Evolutionary conservation across 179 eudicot genomes (phyloP), one percentile per base, ranked within the genome.

Genomic region (Carnegiea gigantea): DNA sequence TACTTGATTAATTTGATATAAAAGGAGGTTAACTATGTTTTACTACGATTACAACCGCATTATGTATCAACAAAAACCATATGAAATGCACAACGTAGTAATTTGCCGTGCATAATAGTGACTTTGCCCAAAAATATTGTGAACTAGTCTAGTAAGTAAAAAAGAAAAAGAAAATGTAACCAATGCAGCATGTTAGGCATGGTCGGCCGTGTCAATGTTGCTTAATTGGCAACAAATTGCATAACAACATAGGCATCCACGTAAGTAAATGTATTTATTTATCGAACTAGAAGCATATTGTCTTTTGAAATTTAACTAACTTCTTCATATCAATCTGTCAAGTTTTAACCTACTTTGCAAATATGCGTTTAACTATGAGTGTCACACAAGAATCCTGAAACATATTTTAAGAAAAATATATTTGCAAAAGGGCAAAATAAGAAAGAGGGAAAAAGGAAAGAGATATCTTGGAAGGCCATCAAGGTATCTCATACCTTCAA

Each of bases 401-500:
- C 30, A 62, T 51, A 51, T 51, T 5, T 21, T n/a, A n/a, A 8
- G 0, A 21, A n/a, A 62, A n/a, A 62, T 59, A 17, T 18, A 59
- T 59, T 4, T 6, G 70, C 20, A 28, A 67, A 28, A 28, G 18
- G 71, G n/a, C n/a, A 6, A 67, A 26, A 28, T 28, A 26, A 67
- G 28, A 67, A 24, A 67, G 38, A 28, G 38, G 18, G 6, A 13
- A 67, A 67, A 67, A 17, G n/a, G 38, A 67, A 28, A 67, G 71
- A 67, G 28, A 67, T 28, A 67, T 26, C 72, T 67, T 67, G 72
- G 40, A 18, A 67, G 72, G 72, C 20, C 40, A 67, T 67, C 72
- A 67, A 67, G 72, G 72, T 67, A 67, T 67, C 72, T 67, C 72
- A 67, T 67, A 67, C 72, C 72, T 36, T 67, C 40, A 26, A 67